A percentile compares a stretch with the other conserved stretches of the same genome.
These are phyloP conservation scores for Ajuga chamaepitys DNA, from an alignment of 257 asterid genomes.

Conservation along the genomic window DNA sequence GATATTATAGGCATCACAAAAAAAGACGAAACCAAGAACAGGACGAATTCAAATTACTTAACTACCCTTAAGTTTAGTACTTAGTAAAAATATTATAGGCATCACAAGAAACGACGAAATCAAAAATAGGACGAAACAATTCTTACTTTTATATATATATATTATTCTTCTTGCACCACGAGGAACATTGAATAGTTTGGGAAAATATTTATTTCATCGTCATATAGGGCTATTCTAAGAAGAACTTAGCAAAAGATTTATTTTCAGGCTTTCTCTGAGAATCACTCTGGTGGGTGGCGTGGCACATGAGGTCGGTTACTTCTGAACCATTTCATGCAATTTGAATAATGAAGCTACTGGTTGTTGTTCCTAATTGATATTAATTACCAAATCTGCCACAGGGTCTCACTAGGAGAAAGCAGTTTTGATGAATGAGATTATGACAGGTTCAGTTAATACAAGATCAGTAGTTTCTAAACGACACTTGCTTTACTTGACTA, in stretches of 20 bases:
- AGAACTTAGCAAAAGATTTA: neutral
- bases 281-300: slow-evolving; percentile 95
- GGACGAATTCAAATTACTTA: too few relatives aligned
- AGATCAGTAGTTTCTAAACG: slow-evolving; percentile 94
- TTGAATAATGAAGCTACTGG: neutral
- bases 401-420: slow-evolving; percentile 99
- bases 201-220: neutral
- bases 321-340: neutral
- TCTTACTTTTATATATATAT: too few relatives aligned
- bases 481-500: slow-evolving; percentile 93
- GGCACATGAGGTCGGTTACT: slow-evolving; percentile 76
- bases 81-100: too few relatives aligned
- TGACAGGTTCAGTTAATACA: slow-evolving; percentile 98
- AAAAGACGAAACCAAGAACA: too few relatives aligned
- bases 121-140: too few relatives aligned
- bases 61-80: too few relatives aligned
- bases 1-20: too few relatives aligned
- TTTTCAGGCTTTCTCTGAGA: slow-evolving; percentile 78
- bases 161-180: too few relatives aligned
- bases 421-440: slow-evolving; percentile 89
- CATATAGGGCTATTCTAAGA: neutral
- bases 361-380: slow-evolving; percentile 5
- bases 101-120: too few relatives aligned
- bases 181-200: neutral
- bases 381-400: slow-evolving; percentile 24